Evolutionary conservation across 225 moss, liverwort and hornwort species (phyloP).

Genomic region (Marchantia polymorpha): DNA sequence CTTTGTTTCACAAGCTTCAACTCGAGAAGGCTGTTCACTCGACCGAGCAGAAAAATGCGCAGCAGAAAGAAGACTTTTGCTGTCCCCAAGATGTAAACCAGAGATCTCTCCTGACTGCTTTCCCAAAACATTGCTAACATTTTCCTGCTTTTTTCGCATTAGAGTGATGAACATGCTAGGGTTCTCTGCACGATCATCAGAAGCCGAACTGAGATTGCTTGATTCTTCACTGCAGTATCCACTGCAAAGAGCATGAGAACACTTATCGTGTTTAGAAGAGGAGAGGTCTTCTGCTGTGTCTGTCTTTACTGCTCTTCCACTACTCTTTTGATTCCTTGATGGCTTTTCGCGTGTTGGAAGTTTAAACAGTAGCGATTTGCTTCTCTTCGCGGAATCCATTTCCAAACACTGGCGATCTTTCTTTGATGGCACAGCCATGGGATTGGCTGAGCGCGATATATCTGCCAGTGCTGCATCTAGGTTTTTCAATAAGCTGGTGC

Average conservation of each 20-base stretch:
- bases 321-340: not conserved
- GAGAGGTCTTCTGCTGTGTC: not conserved
- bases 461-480: constrained; percentile 22
- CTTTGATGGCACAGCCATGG: not conserved
- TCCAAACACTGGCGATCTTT: not conserved
- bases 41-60: not conserved
- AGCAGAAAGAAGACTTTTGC: no score
- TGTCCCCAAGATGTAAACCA: not conserved
- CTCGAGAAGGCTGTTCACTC: not conserved
- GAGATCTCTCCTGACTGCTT: not conserved
- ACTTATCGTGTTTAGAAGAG: not conserved
- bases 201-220: not conserved
- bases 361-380: not conserved
- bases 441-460: not conserved
- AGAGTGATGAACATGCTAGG: constrained; percentile 10
- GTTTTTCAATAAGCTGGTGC: constrained; percentile 10
- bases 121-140: not conserved
- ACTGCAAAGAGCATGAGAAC: no score
- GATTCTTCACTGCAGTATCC: no score
- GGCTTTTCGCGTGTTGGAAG: not conserved
- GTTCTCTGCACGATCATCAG: not conserved
- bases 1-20: not conserved
- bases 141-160: not conserved
- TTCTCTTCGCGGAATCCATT: not conserved
- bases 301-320: not conserved